phyloP scores from a whole-genome alignment of 768 basidiomycete species.

The Leucosporidium creatinivorum region DNA sequence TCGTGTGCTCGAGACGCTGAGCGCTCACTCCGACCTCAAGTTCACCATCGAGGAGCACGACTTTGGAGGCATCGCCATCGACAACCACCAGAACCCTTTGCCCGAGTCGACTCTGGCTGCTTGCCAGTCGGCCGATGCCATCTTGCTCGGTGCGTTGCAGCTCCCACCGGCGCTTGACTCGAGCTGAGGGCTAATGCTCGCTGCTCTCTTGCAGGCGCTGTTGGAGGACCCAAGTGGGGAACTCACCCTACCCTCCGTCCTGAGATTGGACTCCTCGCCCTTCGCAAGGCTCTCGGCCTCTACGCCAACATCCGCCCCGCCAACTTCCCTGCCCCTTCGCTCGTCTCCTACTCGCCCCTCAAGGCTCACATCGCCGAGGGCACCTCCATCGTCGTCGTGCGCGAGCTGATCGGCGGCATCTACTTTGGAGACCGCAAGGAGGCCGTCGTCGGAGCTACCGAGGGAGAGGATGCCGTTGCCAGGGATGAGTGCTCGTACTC shows the following conservation, averaged over 20 bases:
- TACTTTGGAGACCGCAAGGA: constrained; percentile 95
- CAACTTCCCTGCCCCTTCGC: constrained; percentile 84
- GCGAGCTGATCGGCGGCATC: constrained; percentile 91
- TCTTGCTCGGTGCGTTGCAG: constrained; percentile 67
- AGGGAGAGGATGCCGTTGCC: constrained; percentile 55
- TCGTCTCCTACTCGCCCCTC: constrained; percentile 80
- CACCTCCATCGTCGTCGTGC: constrained; percentile 77
- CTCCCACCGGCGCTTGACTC: neutral
- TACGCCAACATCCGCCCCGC: constrained; percentile 98
- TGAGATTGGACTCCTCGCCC: constrained; percentile 75
- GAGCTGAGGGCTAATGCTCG: neutral
- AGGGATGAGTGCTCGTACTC: constrained; percentile 94
- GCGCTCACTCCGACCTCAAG: constrained; percentile 52
- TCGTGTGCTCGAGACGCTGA: constrained; percentile 67
- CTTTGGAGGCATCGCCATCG: constrained; percentile 92
- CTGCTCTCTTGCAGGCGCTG: constrained; percentile 58
- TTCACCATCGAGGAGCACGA: constrained; percentile 66
- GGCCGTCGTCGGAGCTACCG: constrained; percentile 50
- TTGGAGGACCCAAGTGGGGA: constrained; percentile 99
- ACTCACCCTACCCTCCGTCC: constrained; percentile 80
- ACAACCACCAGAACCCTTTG: constrained; percentile 72
- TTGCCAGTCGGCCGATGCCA: constrained; percentile 87
- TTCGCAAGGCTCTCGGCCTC: constrained; percentile 86
- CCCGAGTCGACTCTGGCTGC: constrained; percentile 78
- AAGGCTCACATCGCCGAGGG: constrained; percentile 46